Evolutionary conservation across 2,329 filamentous ascomycete genomes (phyloP).

Genomic region (Helminthosporium solani): DNA sequence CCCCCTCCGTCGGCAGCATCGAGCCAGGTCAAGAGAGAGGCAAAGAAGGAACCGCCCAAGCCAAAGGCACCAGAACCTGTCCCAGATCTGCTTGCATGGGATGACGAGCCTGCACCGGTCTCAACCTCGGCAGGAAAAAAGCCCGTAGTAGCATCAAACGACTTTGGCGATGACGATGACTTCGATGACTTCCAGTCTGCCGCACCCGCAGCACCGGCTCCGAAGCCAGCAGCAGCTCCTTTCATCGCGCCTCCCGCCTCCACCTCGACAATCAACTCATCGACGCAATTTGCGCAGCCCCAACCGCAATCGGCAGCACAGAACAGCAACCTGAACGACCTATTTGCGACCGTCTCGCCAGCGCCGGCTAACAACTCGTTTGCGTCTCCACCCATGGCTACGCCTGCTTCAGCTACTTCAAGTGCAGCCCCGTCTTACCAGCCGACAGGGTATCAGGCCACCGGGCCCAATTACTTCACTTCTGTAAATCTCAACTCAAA

Average conservation of each 20-base stretch:
- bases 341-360: conserved; percentile 82
- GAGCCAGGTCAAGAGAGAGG: conserved; percentile 43
- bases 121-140: conserved; percentile 48
- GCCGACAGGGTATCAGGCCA: conserved; percentile 68
- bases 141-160: conserved; percentile 42
- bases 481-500: conserved; percentile 58
- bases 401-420: conserved; percentile 41
- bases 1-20: conserved; percentile 41
- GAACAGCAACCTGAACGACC: conserved; percentile 74
- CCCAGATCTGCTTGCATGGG: conserved; percentile 88
- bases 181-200: conserved; percentile 98
- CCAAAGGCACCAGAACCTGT: conserved; percentile 74
- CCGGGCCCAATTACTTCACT: conserved; percentile 92
- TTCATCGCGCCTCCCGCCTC: conserved; percentile 50
- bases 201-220: conserved; percentile 44
- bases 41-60: conserved; percentile 72
- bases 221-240: conserved; percentile 61
- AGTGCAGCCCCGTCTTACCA: conserved; percentile 52
- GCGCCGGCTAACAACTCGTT: conserved; percentile 57
- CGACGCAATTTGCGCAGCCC: conserved; percentile 74
- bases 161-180: conserved; percentile 72
- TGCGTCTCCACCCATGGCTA: conserved; percentile 48
- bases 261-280: conserved; percentile 51
- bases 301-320: conserved; percentile 83
- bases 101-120: conserved; percentile 65